phyloP scores from a whole-genome alignment of 164 flowering plant genomes.

The Stephania japonica region DNA sequence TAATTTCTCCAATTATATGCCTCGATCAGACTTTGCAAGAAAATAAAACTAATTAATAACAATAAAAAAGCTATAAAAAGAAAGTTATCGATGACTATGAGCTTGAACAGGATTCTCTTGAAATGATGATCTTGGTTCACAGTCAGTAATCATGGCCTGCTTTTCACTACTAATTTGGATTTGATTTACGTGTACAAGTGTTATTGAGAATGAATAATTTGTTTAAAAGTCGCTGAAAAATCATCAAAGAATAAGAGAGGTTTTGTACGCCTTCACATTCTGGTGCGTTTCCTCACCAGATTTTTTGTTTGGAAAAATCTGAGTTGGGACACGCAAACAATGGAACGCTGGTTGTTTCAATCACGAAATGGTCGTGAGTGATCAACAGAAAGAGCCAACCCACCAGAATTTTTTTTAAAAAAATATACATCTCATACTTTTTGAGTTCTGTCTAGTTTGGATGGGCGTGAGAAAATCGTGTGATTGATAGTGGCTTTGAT shows the following conservation, averaged over 20 bases:
- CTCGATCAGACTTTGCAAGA: neutral
- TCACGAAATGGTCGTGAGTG: slow-evolving; percentile 46
- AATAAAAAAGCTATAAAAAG: neutral
- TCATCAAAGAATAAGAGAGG: no score
- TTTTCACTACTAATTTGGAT: slow-evolving; percentile 4
- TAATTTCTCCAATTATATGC: neutral
- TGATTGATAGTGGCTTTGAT: no score
- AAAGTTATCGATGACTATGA: neutral
- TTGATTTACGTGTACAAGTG: neutral
- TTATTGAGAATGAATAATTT: neutral
- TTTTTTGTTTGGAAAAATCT: neutral
- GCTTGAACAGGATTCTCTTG: no score
- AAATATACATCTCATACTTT: no score
- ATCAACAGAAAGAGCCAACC: neutral
- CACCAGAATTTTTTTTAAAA: neutral
- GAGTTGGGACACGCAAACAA: neutral
- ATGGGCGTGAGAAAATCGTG: no score
- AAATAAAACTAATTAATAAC: neutral
- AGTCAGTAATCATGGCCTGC: slow-evolving; percentile 1
- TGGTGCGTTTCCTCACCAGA: neutral
- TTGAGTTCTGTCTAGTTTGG: no score
- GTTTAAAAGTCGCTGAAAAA: neutral
- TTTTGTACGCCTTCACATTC: neutral
- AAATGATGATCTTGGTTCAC: neutral
- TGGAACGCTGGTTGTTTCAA: slow-evolving; percentile 1